Evolutionary conservation across 1,139 yeast genomes (phyloP).

Genomic region (Magnusiomyces sp.): DNA sequence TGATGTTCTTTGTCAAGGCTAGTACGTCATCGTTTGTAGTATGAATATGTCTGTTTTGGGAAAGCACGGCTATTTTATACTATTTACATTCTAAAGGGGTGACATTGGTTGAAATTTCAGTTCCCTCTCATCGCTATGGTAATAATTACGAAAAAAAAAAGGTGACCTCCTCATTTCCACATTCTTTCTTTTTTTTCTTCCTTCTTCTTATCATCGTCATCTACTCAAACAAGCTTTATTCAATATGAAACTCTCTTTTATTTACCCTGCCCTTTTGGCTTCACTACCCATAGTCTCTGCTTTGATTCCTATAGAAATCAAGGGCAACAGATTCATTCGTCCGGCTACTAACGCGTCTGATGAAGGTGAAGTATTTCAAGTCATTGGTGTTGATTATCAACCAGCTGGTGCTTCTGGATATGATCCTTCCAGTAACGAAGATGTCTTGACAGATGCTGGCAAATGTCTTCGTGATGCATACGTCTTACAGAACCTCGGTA

Average conservation of each 20-base stretch:
- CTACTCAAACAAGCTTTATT: background rate
- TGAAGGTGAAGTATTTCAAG: conserved; percentile 43
- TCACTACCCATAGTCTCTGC: conserved; percentile 20
- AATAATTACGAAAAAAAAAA: too few species aligned
- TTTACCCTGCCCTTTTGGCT: background rate
- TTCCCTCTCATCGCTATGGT: too few species aligned
- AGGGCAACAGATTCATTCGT: conserved; percentile 41
- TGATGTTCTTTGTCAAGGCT: too few species aligned
- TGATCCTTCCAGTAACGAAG: conserved; percentile 39
- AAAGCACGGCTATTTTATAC: too few species aligned
- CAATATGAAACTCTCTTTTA: background rate
- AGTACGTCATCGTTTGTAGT: too few species aligned
- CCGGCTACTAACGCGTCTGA: conserved; percentile 35
- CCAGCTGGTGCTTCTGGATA: conserved; percentile 66
- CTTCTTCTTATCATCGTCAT: background rate
- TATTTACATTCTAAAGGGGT: too few species aligned
- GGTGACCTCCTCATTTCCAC: too few species aligned
- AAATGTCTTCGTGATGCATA: conserved; percentile 53
- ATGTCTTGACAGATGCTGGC: conserved; percentile 61
- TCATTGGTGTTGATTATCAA: conserved; percentile 61
- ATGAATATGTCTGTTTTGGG: too few species aligned
- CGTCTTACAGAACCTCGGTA: conserved; percentile 64
- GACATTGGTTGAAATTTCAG: too few species aligned
- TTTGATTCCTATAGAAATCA: conserved; percentile 39
- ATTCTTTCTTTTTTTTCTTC: background rate